Evolutionary conservation across 305 asterid genomes (phyloP).

Genomic region (Rubia balearica): DNA sequence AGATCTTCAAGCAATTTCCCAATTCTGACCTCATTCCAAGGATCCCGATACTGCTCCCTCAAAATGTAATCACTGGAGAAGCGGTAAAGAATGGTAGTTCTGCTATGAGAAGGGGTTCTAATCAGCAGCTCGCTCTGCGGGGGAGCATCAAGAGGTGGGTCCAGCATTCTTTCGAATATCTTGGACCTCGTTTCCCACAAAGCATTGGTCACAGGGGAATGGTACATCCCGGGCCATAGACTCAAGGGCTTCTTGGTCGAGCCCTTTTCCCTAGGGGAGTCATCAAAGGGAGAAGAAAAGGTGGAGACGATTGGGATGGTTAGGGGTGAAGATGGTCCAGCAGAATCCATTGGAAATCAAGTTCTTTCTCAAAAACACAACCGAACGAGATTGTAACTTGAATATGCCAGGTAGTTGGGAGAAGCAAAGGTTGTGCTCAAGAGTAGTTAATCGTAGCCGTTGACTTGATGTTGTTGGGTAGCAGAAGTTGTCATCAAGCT

Average conservation of each 20-base stretch:
- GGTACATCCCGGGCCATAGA: constrained; percentile 98
- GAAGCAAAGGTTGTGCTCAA: neutral
- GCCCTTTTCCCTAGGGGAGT: constrained; percentile 26
- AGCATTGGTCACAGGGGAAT: constrained; percentile 84
- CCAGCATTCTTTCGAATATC: constrained; percentile 77
- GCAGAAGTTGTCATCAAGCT: neutral
- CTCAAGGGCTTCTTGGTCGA: constrained; percentile 58
- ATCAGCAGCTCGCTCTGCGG: constrained; percentile 74
- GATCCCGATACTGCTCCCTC: constrained; percentile 93
- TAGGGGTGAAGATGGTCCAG: constrained; percentile 21
- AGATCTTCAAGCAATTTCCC: constrained; percentile 96
- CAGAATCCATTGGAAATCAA: neutral
- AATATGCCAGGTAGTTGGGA: constrained; percentile 6
- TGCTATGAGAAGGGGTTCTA: constrained; percentile 54
- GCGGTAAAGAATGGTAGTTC: constrained; percentile 60
- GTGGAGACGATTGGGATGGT: constrained; percentile 58
- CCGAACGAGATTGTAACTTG: neutral
- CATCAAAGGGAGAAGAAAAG: constrained; percentile 50
- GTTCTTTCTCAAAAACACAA: neutral
- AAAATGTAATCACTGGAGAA: constrained; percentile 66
- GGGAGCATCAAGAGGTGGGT: constrained; percentile 91
- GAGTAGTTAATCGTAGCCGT: neutral
- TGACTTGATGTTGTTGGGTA: neutral
- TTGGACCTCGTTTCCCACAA: constrained; percentile 85
- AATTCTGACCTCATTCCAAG: constrained; percentile 94